A percentile compares a stretch with the other conserved stretches of the same genome.
phyloP scores from a whole-genome alignment of 139 green algal genomes.

The Tetraselmis striata region DNA sequence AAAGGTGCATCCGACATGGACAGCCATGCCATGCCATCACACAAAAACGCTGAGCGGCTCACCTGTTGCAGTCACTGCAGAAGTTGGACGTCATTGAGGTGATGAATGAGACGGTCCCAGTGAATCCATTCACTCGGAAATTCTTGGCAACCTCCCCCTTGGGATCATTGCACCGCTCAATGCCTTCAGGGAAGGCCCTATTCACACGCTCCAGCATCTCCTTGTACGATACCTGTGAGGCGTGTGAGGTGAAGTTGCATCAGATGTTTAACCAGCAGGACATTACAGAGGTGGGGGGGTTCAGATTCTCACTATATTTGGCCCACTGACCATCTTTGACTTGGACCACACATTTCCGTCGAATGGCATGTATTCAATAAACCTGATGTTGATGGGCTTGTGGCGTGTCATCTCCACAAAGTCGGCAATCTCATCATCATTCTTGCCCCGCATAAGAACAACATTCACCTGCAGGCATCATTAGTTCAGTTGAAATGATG shows the following conservation, averaged over 20 bases:
- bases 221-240: conserved; percentile 57
- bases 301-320: too few relatives aligned
- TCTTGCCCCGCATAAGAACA: conserved; percentile 93
- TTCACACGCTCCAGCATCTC: conserved; percentile 51
- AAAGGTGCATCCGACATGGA: too few relatives aligned
- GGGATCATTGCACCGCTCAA: conserved; percentile 50
- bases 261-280: neutral
- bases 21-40: too few relatives aligned
- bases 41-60: too few relatives aligned
- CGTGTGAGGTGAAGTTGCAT: neutral
- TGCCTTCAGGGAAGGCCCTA: conserved; percentile 18
- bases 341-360: conserved; percentile 92
- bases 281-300: too few relatives aligned
- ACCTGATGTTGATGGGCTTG: conserved; percentile 89
- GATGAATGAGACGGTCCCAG: conserved; percentile 87
- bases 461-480: conserved; percentile 80
- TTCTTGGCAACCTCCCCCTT: conserved; percentile 90
- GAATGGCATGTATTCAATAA: conserved; percentile 99
- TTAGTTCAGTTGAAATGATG: too few relatives aligned
- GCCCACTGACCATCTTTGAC: conserved; percentile 73
- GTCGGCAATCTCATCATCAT: conserved; percentile 93
- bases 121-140: conserved; percentile 65
- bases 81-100: conserved; percentile 96
- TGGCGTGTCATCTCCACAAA: conserved; percentile 88
- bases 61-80: conserved; percentile 86